These are phyloP conservation scores for Fragaria iinumae DNA, from an alignment of 306 rosid genomes.

Conservation along the genomic window DNA sequence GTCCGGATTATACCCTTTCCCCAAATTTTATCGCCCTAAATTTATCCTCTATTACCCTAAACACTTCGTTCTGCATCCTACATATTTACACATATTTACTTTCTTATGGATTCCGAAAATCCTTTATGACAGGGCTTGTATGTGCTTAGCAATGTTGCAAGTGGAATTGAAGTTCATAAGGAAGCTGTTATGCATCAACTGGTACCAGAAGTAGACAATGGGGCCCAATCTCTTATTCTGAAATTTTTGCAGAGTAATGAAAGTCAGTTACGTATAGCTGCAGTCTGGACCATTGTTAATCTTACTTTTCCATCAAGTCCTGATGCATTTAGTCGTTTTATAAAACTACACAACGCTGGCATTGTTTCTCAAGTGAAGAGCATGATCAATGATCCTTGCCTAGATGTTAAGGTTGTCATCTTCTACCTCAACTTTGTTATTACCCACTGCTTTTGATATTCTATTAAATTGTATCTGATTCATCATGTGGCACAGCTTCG, in stretches of 20 bases:
- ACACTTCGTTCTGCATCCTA: not conserved
- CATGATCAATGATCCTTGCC: constrained; percentile 71
- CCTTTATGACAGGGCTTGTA: constrained; percentile 64
- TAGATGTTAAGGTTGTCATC: constrained; percentile 70
- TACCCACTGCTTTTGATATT: not conserved
- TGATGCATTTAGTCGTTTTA: constrained; percentile 47
- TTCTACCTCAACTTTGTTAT: constrained; percentile 14
- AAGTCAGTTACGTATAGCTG: constrained; percentile 56
- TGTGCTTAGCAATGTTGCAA: constrained; percentile 68
- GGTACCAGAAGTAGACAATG: constrained; percentile 46
- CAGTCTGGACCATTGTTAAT: constrained; percentile 69
- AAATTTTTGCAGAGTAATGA: constrained; percentile 62
- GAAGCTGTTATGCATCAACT: constrained; percentile 72
- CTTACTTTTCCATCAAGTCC: constrained; percentile 66
- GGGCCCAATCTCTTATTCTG: constrained; percentile 45
- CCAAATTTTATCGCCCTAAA: not conserved
- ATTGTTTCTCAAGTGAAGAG: constrained; percentile 66
- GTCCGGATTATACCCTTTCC: not conserved
- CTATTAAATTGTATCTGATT: constrained; percentile 20
- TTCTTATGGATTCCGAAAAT: constrained; percentile 7
- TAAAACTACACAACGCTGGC: constrained; percentile 56
- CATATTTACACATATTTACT: not conserved
- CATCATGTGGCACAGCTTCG: constrained; percentile 57
- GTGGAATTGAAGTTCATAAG: constrained; percentile 78
- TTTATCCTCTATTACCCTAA: not conserved